phyloP scores from a whole-genome alignment of 768 basidiomycete genomes.

The Agaricus bisporus region DNA sequence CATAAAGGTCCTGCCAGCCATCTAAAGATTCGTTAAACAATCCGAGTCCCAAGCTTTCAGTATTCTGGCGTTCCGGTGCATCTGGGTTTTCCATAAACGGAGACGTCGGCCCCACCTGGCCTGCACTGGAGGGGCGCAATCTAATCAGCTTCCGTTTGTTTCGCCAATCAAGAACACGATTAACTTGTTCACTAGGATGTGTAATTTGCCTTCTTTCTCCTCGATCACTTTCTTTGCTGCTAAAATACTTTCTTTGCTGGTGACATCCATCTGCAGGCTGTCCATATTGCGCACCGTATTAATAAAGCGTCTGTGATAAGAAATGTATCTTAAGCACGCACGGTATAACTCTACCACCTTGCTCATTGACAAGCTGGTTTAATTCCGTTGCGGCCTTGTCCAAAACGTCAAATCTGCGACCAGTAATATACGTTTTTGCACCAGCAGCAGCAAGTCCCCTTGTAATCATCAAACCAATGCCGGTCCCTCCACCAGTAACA shows the following conservation, averaged over 20 bases:
- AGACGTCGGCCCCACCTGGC: conserved; percentile 62
- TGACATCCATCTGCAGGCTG: conserved; percentile 68
- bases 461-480: conserved; percentile 60
- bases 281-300: not conserved
- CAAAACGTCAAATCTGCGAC: conserved; percentile 60
- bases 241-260: conserved; percentile 60
- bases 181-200: conserved; percentile 82
- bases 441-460: conserved; percentile 71
- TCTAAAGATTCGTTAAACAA: conserved; percentile 66
- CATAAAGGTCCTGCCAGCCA: conserved; percentile 56
- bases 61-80: conserved; percentile 53
- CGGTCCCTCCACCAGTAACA: conserved; percentile 50
- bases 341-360: conserved; percentile 54
- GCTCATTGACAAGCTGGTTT: conserved; percentile 31
- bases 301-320: not conserved
- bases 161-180: conserved; percentile 11
- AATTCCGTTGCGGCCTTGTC: conserved; percentile 47
- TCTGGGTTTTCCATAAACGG: conserved; percentile 49
- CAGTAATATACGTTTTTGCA: conserved; percentile 77
- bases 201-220: conserved; percentile 60
- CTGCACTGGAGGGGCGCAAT: conserved; percentile 45
- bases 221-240: conserved; percentile 47
- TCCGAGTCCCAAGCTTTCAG: conserved; percentile 60
- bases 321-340: conserved; percentile 21
- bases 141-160: not conserved